Evolutionary conservation across 345 rosid species (phyloP).

Genomic region (Aegle marmelos): DNA sequence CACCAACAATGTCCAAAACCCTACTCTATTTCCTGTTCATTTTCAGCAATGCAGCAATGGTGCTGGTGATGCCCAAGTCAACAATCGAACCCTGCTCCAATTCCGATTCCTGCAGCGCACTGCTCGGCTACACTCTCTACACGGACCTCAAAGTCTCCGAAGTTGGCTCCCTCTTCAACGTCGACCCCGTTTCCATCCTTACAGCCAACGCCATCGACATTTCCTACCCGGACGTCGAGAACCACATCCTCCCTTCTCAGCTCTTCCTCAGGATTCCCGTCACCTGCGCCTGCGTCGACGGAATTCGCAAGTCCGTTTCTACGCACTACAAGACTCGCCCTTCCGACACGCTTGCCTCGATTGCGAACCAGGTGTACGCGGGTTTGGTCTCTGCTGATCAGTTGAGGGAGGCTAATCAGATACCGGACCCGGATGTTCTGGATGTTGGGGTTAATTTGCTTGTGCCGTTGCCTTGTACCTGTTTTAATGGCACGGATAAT

Average conservation of each 20-base stretch:
- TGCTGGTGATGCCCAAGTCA: slow-evolving; percentile 53
- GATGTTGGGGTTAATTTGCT: slow-evolving; percentile 74
- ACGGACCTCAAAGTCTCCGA: slow-evolving; percentile 88
- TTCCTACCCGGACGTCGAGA: slow-evolving; percentile 91
- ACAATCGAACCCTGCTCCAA: slow-evolving; percentile 94
- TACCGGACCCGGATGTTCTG: slow-evolving; percentile 54
- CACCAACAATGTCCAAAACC: slow-evolving; percentile 33
- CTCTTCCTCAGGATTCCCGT: slow-evolving; percentile 85
- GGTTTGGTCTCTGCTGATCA: slow-evolving; percentile 91
- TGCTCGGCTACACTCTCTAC: slow-evolving; percentile 91
- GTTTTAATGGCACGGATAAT: slow-evolving; percentile 86
- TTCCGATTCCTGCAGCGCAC: slow-evolving; percentile 70
- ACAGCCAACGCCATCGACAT: slow-evolving; percentile 83
- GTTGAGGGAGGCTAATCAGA: slow-evolving; percentile 78
- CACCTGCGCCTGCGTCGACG: slow-evolving; percentile 84
- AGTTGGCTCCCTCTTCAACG: slow-evolving; percentile 88
- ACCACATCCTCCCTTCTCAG: slow-evolving; percentile 79
- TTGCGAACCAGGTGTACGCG: slow-evolving; percentile 63
- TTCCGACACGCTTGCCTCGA: slow-evolving; percentile 61
- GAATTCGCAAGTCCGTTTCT: slow-evolving; percentile 74
- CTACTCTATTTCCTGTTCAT: not conserved
- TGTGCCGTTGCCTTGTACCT: slow-evolving; percentile 90
- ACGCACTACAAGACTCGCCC: slow-evolving; percentile 85
- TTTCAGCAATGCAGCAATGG: slow-evolving; percentile 36
- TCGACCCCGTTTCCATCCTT: slow-evolving; percentile 75